A percentile compares a stretch with the other conserved stretches of the same genome.
Evolutionary conservation across 202 grass and related monocot genomes (phyloP).

Genomic region (Schoenoplectus triqueter): DNA sequence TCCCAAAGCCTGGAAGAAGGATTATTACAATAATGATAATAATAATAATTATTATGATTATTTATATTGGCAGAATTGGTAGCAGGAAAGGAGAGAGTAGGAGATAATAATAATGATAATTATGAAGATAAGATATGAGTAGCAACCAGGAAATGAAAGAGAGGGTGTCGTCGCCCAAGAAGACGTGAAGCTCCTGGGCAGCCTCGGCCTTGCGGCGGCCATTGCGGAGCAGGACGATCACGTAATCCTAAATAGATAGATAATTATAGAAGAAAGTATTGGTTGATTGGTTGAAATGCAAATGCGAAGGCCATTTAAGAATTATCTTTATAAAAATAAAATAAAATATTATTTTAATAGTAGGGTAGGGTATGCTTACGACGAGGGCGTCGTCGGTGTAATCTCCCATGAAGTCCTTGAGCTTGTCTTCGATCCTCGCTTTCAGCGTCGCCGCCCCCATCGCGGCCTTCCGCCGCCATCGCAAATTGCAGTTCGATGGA

Average conservation of each 20-base stretch:
- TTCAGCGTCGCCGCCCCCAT: slow-evolving; percentile 58
- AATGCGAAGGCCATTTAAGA: no score
- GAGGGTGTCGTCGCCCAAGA: slow-evolving; percentile 67
- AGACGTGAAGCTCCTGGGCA: slow-evolving; percentile 69
- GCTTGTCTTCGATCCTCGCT: slow-evolving; percentile 68
- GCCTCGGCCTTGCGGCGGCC: slow-evolving; percentile 71
- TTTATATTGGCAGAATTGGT: no score
- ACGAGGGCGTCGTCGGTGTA: slow-evolving; percentile 82
- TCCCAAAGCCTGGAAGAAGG: slow-evolving; percentile 61
- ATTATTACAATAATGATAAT: no score
- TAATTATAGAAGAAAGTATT: no score
- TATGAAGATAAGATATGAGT: no score
- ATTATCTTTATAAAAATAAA: no score
- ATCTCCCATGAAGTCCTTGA: slow-evolving; percentile 78
- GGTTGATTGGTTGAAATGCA: no score
- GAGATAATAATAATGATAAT: no score
- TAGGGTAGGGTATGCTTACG: slow-evolving; percentile 35
- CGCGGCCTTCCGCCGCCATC: slow-evolving; percentile 11
- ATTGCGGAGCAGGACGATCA: slow-evolving; percentile 83
- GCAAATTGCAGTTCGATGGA: neutral
- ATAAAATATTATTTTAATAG: neutral
- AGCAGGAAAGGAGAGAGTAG: no score
- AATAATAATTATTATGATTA: no score
- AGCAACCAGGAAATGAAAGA: slow-evolving; percentile 68
- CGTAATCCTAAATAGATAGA: slow-evolving; percentile 59